Evolutionary conservation across 2,329 filamentous ascomycete genomes (phyloP).

Genomic region (Knufia petricola): DNA sequence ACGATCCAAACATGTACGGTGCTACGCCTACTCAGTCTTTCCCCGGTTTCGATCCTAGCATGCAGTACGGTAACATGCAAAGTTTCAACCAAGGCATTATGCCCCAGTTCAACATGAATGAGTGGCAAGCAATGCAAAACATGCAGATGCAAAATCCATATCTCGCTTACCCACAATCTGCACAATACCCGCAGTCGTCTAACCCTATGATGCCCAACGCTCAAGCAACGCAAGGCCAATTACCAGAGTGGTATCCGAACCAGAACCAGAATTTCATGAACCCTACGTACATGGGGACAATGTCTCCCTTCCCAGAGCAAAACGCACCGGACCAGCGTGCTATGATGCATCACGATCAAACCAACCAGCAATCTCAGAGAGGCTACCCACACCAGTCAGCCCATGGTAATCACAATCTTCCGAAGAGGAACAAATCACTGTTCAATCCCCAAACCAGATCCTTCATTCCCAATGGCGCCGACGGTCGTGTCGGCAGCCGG

Average conservation of each 20-base stretch:
- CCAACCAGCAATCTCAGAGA: slow-evolving; percentile 33
- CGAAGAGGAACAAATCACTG: slow-evolving; percentile 62
- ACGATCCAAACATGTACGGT: slow-evolving; percentile 17
- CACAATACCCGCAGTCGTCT: slow-evolving; percentile 25
- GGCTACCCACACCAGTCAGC: slow-evolving; percentile 8
- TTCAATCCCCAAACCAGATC: slow-evolving; percentile 94
- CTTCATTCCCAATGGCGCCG: slow-evolving; percentile 60
- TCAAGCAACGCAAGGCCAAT: not conserved
- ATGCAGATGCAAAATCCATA: slow-evolving; percentile 17
- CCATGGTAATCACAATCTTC: slow-evolving; percentile 61
- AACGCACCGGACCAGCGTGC: slow-evolving; percentile 71
- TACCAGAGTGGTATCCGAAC: slow-evolving; percentile 5
- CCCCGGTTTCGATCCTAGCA: slow-evolving; percentile 16
- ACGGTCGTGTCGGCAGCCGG: slow-evolving; percentile 29
- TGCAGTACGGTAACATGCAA: slow-evolving; percentile 8
- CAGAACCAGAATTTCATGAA: slow-evolving; percentile 6
- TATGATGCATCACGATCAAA: slow-evolving; percentile 59
- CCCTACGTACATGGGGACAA: not conserved
- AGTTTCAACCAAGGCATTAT: slow-evolving; percentile 1
- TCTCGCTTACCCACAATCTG: slow-evolving; percentile 25
- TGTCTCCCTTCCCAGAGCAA: slow-evolving; percentile 24
- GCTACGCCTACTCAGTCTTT: slow-evolving; percentile 19
- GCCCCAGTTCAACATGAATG: not conserved
- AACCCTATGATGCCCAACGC: slow-evolving; percentile 2
- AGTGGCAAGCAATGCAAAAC: slow-evolving; percentile 5